A percentile compares a stretch with the other conserved stretches of the same genome.
These are phyloP conservation scores for Acanthamoeba healyi DNA, from an alignment of 208 protist species.

Conservation along the genomic window DNA sequence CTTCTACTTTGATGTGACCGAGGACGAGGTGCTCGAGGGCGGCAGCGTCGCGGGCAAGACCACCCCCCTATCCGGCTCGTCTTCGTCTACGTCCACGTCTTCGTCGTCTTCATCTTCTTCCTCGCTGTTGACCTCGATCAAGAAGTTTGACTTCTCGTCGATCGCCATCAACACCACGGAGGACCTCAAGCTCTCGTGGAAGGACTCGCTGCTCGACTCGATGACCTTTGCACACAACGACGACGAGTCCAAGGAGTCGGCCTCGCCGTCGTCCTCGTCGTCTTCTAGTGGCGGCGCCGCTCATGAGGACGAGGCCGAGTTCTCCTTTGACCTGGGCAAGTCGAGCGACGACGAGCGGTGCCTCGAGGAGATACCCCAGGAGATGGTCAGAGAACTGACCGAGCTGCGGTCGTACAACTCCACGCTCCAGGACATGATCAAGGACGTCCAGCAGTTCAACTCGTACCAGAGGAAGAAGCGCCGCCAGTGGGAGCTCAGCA, in stretches of 20 bases:
- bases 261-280: too few relatives aligned
- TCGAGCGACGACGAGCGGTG: slow-evolving; percentile 44
- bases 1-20: background rate
- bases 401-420: slow-evolving; percentile 27
- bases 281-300: background rate
- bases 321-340: slow-evolving; percentile 47
- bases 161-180: background rate
- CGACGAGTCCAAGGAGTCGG: background rate
- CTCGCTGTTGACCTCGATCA: background rate
- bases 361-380: slow-evolving; percentile 31
- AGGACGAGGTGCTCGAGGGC: background rate
- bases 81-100: background rate
- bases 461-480: slow-evolving; percentile 41
- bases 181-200: slow-evolving; percentile 53
- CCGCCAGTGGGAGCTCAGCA: slow-evolving; percentile 31
- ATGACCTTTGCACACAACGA: slow-evolving; percentile 26
- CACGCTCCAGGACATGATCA: slow-evolving; percentile 49
- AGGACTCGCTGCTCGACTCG: slow-evolving; percentile 35
- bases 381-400: slow-evolving; percentile 45
- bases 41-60: background rate
- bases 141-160: background rate
- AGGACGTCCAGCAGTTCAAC: slow-evolving; percentile 49
- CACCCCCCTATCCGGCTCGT: background rate
- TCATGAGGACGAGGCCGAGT: background rate
- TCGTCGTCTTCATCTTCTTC: background rate